Base-by-base conservation (phyloP, 441 rosid species). In the Corymbia citriodora region DNA sequence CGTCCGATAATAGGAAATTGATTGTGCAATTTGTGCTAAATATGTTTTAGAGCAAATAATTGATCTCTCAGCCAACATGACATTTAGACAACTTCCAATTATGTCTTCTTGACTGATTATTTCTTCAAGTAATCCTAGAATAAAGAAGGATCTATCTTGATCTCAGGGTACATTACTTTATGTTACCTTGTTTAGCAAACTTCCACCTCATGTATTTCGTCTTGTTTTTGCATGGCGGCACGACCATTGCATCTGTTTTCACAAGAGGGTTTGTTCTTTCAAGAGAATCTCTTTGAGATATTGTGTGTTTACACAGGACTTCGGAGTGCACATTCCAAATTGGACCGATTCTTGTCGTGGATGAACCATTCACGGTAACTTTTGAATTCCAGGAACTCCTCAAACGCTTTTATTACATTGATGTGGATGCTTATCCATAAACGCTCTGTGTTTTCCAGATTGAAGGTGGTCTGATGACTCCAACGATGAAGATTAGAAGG, bases 401-500 rank as follows among this genome's bases (percentile, higher is more conserved):
- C 18, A 7, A n/a, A 63, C 16, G 19, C 72, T 63, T 61, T 63
- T 63, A n/a, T 63, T 14, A 14, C 7, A 3, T 7, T n/a, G 9
- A n/a, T 63, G 36, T 45, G 12, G 23, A 48, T 55, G 87, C 88
- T 89, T 57, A 88, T 89, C 55, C 48, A 23, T 81, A 63, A 50
- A 4, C 33, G 9, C 61, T 89, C 72, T 63, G 5, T 63, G 72
- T 12, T 94, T 93, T 55, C 92, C 97, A 97, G 99, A 97, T 98
- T 89, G 99, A 96, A 19, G 92, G 92, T 72, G 98, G 99, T 55
- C 94, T 98, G 89, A 93, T 96, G 97, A 97, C 98, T 25, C 98
- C 99, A 15, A 97, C 99, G 29, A 96, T 97, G 99, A 97, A 98
- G 93, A 94, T 98, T 86, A 90, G 99, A 89, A 95, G 99, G 93